Conservation (phyloP, 768 basidiomycete genomes). For the Lactifluus pinguis region DNA sequence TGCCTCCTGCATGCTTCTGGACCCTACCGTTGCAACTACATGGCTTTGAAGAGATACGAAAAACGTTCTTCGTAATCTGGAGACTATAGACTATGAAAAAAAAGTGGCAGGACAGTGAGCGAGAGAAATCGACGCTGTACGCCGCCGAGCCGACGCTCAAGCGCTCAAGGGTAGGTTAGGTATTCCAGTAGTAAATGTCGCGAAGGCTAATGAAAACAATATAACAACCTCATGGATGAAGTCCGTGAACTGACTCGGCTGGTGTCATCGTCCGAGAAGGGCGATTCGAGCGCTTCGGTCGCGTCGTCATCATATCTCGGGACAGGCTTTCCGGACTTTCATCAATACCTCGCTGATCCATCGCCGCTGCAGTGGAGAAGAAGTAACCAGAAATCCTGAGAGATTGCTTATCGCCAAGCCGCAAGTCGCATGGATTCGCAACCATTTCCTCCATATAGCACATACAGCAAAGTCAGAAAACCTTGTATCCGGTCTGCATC, state of each 20-base stretch:
- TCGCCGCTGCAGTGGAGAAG: conserved; percentile 29
- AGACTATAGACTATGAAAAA: conserved; percentile 72
- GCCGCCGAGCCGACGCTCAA: conserved; percentile 54
- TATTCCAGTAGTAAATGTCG: conserved; percentile 49
- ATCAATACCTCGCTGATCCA: conserved; percentile 46
- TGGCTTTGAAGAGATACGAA: conserved; percentile 98
- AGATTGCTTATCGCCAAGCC: conserved; percentile 75
- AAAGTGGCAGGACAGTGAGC: conserved; percentile 54
- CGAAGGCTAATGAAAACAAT: conserved; percentile 2
- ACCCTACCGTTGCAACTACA: conserved; percentile 61
- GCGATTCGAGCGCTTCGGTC: neutral
- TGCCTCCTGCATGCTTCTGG: conserved; percentile 53
- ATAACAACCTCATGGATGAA: conserved; percentile 65
- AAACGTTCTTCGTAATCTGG: conserved; percentile 76
- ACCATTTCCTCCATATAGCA: conserved; percentile 75
- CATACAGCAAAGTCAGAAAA: conserved; percentile 35
- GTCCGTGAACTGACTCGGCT: conserved; percentile 44
- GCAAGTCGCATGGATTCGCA: conserved; percentile 87
- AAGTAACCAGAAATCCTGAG: conserved; percentile 59
- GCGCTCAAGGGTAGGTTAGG: conserved; percentile 61
- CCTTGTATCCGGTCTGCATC: conserved; percentile 36
- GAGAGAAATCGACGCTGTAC: conserved; percentile 67
- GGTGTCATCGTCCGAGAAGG: conserved; percentile 9
- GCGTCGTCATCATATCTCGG: conserved; percentile 2
- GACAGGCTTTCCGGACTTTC: conserved; percentile 89